Base-by-base conservation (phyloP, 2,329 filamentous ascomycete genomes). In the Esteya vermicola region DNA sequence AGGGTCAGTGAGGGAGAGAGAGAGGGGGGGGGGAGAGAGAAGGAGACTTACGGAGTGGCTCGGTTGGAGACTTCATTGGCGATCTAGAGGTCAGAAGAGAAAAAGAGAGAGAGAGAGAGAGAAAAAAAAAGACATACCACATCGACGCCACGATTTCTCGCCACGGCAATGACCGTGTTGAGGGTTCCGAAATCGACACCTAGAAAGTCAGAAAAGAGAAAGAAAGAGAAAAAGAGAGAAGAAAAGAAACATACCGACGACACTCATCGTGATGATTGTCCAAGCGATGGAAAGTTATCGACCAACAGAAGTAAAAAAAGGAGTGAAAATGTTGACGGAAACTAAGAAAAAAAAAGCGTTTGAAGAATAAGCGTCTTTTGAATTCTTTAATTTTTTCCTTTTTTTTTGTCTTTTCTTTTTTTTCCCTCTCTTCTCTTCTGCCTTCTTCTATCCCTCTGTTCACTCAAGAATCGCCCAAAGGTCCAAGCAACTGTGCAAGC, bases 21-120 rank as follows among this genome's bases (percentile, higher is more conserved):
- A 7, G 10, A 9, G 19, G 12, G 19, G 12, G 6, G 5, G 19
- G 12, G 12, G 21, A 35, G 13, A 13, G 8, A n/a, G n/a, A 16
- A 12, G 16, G 37, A 28, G 42, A 80, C 86, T 73, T 84, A 95
- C 85, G 91, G 91, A 53, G 91, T 98, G 46, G 85, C 79, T 65
- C 91, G 81, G 75, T 98, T 96, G 51, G 91, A 98, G 54, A 96
- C 91, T 67, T 98, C 91, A 72, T 98, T 98, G 68, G 85, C 82
- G 60, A 98, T 93, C 86, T 94, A 33, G 18, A 30, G 19, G 49
- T 53, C 45, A 44, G 44, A 21, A 36, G 38, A 39, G 31, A 45
- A 38, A n/a, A 30, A 12, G 18, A 40, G 36, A 10, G 18, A 48
- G 38, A 32, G 27, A 43, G 22, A 31, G 18, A 22, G 1, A 32